Base-by-base conservation (phyloP, 225 moss, liverwort and hornwort species). In the Thuidium tamariscinum region DNA sequence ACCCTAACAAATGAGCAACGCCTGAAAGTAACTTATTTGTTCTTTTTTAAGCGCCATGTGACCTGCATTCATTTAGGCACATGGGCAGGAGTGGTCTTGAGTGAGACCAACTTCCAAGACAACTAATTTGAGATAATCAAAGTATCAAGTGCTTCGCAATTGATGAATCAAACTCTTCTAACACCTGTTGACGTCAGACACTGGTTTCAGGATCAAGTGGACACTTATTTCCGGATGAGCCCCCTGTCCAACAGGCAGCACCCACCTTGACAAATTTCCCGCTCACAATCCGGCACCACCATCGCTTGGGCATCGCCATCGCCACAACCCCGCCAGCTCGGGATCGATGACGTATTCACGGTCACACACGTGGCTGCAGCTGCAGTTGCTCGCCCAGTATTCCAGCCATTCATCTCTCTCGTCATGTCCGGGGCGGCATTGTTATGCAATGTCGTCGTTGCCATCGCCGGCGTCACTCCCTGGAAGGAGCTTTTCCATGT, bases 301-400 rank as follows among this genome's bases (percentile, higher is more conserved):
- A 81, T 83, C 2, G 86, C 85, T 64, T 85, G 82, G 16, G 88
- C 76, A 46, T 21, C 86, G 46, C 88, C 77, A 77, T 86, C 88
- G 39, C 82, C 86, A 84, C 83, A 88, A 19, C 82, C 62, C 25
- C 65, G 78, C 93, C 91, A 90, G 74, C 82, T 90, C 44, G 79
- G 85, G 15, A 80, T 56, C 11, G 86, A 41, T 30, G 84, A 83
- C 16, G 89, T 87, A 56, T 75, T 66, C 82, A 44, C 66, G 66
- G 16, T 85, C 44, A 76, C 86, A 42, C 64, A 56, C 3, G 80
- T 54, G 20, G 51, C 32, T 71, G 32, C 74, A n/a, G 86, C 42
- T 20, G 76, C 76, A 39, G 42, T 81, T 5, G 69, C 85, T 62
- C 80, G 79, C 26, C 71, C 67, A 39, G 49, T 61, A 61, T 60